Percentiles rank a stretch among this genome's conserved stretches.
Conservation (phyloP, 176 grass and related monocot genomes). For the Musa troglodytarum region DNA sequence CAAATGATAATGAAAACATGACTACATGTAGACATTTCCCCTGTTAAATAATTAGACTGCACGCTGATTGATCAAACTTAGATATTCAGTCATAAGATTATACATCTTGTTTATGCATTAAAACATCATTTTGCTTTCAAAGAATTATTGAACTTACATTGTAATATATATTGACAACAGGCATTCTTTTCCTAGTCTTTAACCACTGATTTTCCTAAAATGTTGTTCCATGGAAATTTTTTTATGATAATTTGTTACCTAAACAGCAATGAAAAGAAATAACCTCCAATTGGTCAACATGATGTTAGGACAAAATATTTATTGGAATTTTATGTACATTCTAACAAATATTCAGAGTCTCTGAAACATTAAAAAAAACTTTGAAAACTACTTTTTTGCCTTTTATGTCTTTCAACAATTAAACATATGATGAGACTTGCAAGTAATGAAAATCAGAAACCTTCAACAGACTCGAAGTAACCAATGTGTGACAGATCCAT, state of each 20-base stretch:
- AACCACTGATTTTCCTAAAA: not conserved
- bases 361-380: not conserved
- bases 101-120: not conserved
- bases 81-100: not conserved
- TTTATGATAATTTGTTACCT: no score
- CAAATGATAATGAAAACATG: no score
- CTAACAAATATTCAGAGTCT: no score
- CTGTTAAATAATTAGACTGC: no score
- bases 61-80: not conserved
- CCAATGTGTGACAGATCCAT: slow-evolving; percentile 80
- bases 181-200: not conserved
- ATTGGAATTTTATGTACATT: no score
- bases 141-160: no score
- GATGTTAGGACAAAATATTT: no score
- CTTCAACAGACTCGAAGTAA: slow-evolving; percentile 89
- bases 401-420: not conserved
- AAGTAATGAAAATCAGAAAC: slow-evolving; percentile 23
- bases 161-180: no score
- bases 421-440: not conserved
- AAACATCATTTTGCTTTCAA: not conserved
- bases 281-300: no score
- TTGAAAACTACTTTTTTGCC: not conserved
- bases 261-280: no score
- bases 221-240: not conserved
- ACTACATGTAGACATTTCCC: no score